Conservation (phyloP, 2,329 filamentous ascomycete genomes). For the Aspergillus persii region DNA sequence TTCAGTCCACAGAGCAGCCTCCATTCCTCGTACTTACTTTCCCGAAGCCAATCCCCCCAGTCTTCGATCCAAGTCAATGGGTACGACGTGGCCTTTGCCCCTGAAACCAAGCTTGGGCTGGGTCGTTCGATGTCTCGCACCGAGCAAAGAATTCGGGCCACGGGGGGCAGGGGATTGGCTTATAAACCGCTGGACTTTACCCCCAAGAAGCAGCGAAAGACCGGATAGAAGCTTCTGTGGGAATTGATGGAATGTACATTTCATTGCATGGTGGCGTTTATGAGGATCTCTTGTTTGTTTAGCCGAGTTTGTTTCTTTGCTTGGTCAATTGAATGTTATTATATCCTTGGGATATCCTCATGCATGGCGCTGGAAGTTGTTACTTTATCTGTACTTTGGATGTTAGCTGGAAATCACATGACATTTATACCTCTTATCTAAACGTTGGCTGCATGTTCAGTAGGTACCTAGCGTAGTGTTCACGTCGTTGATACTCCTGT, state of each 20-base stretch:
- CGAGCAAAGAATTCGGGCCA: constrained; percentile 43
- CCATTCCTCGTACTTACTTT: constrained; percentile 19
- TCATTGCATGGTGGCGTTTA: not conserved
- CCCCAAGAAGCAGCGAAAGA: constrained; percentile 17
- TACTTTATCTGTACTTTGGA: constrained; percentile 3
- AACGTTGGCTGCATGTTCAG: not conserved
- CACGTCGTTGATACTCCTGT: not conserved
- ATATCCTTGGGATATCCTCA: constrained; percentile 7
- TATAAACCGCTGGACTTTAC: constrained; percentile 39
- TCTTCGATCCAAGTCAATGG: constrained; percentile 31
- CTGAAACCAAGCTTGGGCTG: constrained; percentile 36
- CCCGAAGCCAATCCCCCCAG: constrained; percentile 31
- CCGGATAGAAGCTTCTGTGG: constrained; percentile 7
- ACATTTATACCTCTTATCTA: not conserved
- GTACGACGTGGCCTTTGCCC: constrained; percentile 42
- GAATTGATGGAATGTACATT: not conserved
- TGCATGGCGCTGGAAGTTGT: constrained; percentile 8
- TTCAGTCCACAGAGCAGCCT: constrained; percentile 26
- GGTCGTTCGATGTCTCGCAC: constrained; percentile 43
- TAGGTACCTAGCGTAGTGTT: not conserved
- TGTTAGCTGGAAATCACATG: not conserved
- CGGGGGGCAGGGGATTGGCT: constrained; percentile 44
- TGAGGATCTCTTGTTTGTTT: constrained; percentile 2
- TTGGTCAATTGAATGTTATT: constrained; percentile 1
- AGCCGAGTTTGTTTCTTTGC: not conserved